Conservation (phyloP, 306 rosid genomes). For the Dalbergia cochinchinensis region DNA sequence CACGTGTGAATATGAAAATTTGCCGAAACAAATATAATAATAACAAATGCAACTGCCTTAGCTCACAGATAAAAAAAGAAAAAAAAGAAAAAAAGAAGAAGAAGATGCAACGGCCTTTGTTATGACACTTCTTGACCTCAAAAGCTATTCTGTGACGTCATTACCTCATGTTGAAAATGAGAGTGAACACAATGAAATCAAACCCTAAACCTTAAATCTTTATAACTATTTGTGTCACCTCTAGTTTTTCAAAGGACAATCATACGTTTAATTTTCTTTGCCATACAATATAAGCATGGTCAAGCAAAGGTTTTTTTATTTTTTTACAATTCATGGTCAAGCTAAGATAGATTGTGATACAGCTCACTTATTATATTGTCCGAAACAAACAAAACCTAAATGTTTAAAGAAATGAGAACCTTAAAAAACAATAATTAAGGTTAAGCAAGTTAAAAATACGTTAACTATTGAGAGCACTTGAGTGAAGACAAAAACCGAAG, state of each 20-base stretch:
- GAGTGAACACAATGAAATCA: background rate
- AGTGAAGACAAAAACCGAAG: too few relatives aligned
- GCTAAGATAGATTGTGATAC: conserved; percentile 20
- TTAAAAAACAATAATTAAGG: too few relatives aligned
- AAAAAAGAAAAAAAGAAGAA: too few relatives aligned
- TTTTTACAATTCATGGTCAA: background rate
- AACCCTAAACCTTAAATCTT: background rate
- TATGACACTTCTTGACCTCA: conserved; percentile 39
- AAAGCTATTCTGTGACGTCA: conserved; percentile 14
- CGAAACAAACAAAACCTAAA: background rate
- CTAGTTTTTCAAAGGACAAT: conserved; percentile 30
- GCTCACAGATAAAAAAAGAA: background rate
- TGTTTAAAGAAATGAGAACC: too few relatives aligned
- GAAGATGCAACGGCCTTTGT: background rate
- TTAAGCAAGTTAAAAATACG: too few relatives aligned
- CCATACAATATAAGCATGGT: background rate
- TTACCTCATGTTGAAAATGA: conserved; percentile 10
- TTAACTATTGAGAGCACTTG: too few relatives aligned
- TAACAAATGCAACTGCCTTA: too few relatives aligned
- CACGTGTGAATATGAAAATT: background rate
- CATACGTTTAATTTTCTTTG: conserved; percentile 28
- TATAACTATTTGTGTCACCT: conserved; percentile 2
- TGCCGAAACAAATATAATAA: too few relatives aligned
- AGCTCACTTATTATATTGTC: background rate
- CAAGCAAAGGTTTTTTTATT: too few relatives aligned